phyloP scores from a whole-genome alignment of 2,329 filamentous ascomycete species.

The Magnaporthiopsis incrustans region DNA sequence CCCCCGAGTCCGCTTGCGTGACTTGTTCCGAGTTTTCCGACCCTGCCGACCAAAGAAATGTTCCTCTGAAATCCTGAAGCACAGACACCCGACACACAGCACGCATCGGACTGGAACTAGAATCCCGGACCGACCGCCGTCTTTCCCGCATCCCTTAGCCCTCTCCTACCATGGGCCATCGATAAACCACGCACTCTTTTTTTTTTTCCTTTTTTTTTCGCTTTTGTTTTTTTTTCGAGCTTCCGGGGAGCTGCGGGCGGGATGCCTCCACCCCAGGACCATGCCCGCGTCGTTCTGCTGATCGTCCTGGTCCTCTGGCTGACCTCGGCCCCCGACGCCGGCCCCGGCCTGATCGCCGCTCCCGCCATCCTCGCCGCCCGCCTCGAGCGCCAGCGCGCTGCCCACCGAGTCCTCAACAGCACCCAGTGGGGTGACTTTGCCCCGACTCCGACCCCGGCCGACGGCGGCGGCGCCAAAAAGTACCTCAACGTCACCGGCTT shows the following conservation, averaged over 20 bases:
- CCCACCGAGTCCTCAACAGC: conserved; percentile 45
- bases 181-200: background rate
- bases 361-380: conserved; percentile 36
- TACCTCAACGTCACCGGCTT: conserved; percentile 73
- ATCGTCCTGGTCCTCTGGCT: conserved; percentile 37
- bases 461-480: conserved; percentile 20
- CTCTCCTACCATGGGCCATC: background rate
- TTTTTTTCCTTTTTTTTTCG: background rate
- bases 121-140: background rate
- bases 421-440: conserved; percentile 54
- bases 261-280: conserved; percentile 42
- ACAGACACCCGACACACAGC: background rate
- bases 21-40: no score
- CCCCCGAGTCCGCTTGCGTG: no score
- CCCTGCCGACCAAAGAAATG: background rate
- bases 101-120: background rate
- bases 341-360: conserved; percentile 31
- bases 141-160: background rate
- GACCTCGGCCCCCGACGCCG: conserved; percentile 31
- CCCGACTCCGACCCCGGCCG: conserved; percentile 24
- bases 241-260: conserved; percentile 8
- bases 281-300: conserved; percentile 30
- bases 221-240: background rate
- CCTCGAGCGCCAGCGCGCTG: conserved; percentile 41
- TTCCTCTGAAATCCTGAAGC: background rate